Conservation (phyloP, 371 early-diverging fungal species). For the Mortierella sp. region DNA sequence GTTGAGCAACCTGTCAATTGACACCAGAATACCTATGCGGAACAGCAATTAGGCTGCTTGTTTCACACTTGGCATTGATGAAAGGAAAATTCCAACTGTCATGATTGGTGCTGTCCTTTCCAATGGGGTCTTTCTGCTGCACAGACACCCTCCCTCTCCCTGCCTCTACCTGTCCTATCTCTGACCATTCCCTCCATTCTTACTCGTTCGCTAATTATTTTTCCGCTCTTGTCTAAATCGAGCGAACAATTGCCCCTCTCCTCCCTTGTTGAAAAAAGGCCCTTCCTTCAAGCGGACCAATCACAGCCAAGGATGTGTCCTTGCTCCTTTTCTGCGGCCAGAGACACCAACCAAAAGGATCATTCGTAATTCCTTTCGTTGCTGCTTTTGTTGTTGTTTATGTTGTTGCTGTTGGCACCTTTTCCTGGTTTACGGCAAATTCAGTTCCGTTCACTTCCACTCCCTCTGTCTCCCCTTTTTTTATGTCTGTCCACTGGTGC, state of each 20-base stretch:
- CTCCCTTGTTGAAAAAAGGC: neutral
- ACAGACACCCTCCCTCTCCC: neutral
- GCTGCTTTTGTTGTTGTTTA: no score
- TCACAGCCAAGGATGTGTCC: conserved; percentile 2
- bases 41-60: neutral
- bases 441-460: neutral
- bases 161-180: neutral
- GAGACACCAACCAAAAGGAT: neutral
- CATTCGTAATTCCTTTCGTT: neutral
- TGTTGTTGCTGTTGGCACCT: neutral
- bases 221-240: conserved; percentile 8
- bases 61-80: no score
- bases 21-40: neutral
- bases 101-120: neutral
- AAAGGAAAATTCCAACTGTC: neutral
- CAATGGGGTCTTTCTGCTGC: neutral
- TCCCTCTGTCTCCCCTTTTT: neutral
- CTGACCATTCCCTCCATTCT: neutral
- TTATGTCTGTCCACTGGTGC: neutral
- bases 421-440: neutral
- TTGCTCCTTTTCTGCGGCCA: neutral
- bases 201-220: conserved; percentile 1
- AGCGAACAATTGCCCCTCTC: conserved; percentile 6
- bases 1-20: neutral
- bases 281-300: neutral